A percentile compares a stretch with the other conserved stretches of the same genome.
These are phyloP conservation scores for Diaporthe humulicola DNA, from an alignment of 2,329 filamentous ascomycete species.

Conservation along the genomic window DNA sequence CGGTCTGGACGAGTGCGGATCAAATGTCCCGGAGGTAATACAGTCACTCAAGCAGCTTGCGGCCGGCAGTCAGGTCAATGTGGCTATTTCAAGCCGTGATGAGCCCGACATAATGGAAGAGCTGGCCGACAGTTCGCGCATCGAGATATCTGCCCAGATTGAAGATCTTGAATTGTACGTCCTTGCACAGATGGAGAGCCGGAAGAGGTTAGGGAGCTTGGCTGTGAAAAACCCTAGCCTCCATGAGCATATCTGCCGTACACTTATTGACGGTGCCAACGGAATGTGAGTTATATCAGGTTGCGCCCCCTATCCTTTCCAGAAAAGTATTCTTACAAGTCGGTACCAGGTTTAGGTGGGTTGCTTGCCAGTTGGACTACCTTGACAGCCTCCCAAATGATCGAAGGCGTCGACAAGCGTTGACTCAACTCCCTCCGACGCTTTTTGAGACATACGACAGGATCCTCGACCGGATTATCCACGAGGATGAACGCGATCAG, in stretches of 20 bases:
- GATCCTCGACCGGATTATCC: not conserved
- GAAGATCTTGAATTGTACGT: not conserved
- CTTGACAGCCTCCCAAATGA: not conserved
- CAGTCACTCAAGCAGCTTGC: not conserved
- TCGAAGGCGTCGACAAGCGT: not conserved
- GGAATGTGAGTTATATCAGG: not conserved
- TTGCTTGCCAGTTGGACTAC: not conserved
- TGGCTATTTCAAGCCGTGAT: not conserved
- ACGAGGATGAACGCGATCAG: not conserved
- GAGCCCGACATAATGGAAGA: not conserved
- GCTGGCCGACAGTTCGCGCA: not conserved
- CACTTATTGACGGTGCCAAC: not conserved
- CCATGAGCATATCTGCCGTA: not conserved
- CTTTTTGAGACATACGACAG: not conserved
- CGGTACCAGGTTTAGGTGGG: not conserved
- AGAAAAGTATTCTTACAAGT: no score
- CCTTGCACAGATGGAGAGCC: not conserved
- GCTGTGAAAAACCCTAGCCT: not conserved
- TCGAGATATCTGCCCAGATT: not conserved
- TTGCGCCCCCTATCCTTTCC: no score
- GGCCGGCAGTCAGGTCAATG: no score
- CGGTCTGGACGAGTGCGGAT: not conserved
- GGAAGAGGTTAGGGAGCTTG: not conserved
- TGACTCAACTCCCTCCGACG: not conserved
- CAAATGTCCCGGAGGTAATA: fast-evolving